Evolutionary conservation across 2,329 filamentous ascomycete genomes (phyloP).

Genomic region (Calonectria pseudoreteaudii): DNA sequence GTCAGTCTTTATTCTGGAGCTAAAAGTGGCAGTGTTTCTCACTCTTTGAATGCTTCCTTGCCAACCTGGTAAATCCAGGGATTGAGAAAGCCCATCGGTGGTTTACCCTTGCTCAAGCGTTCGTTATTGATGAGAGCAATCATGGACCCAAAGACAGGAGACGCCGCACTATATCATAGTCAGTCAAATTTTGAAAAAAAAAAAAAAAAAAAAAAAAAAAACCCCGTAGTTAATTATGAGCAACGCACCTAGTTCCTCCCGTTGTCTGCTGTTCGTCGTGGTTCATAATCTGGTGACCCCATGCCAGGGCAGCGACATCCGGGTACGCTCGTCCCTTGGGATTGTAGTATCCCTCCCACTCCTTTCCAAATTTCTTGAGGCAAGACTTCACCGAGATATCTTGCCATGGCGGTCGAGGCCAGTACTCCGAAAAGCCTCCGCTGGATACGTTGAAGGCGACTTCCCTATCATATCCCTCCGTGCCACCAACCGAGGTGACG

Average conservation of each 20-base stretch:
- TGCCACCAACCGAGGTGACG: conserved; percentile 72
- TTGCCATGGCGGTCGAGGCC: conserved; percentile 57
- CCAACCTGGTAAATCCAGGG: conserved; percentile 66
- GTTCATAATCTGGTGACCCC: conserved; percentile 48
- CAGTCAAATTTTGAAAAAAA: conserved; percentile 10
- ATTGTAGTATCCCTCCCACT: conserved; percentile 63
- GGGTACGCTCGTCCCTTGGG: conserved; percentile 67
- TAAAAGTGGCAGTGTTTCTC: conserved; percentile 22
- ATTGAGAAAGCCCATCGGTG: conserved; percentile 70
- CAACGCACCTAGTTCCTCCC: conserved; percentile 50
- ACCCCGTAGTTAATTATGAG: no score
- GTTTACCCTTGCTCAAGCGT: conserved; percentile 64
- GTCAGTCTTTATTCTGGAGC: conserved; percentile 14
- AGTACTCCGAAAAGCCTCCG: conserved; percentile 63
- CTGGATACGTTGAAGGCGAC: conserved; percentile 63
- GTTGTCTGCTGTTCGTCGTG: conserved; percentile 39
- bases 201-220: no score
- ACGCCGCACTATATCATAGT: conserved; percentile 59
- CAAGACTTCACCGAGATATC: conserved; percentile 60
- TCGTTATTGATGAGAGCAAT: conserved; percentile 74
- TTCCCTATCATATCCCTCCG: conserved; percentile 63
- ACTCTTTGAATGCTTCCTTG: conserved; percentile 50
- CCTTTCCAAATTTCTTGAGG: conserved; percentile 53
- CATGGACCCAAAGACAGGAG: conserved; percentile 72
- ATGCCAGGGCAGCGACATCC: conserved; percentile 69